Evolutionary conservation across 345 rosid genomes (phyloP), one percentile per base, ranked within the genome.

Genomic region (Citrus inodora): DNA sequence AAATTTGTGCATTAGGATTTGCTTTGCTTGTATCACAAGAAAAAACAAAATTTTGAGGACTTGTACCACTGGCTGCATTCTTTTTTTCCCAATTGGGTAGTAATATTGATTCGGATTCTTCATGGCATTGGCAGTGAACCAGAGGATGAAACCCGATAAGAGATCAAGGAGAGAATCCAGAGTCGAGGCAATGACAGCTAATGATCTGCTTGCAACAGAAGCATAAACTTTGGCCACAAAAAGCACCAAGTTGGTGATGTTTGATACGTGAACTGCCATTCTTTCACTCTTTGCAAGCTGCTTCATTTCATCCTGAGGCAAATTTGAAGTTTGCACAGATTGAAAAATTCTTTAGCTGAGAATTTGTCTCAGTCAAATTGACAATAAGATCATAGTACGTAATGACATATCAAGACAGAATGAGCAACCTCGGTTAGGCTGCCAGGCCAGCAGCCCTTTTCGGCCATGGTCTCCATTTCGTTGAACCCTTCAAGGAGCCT

Each of bases 101-200:
- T 62, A 78, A 74, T 85, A 90, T 0, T 84, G 90, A 74, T 93
- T 93, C 25, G 93, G 97, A 51, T 82, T 90, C 21, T 74, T 90
- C 98, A 93, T 93, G 71, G 94, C 93, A 77, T 89, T 75, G 35
- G 93, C 84, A 27, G 98, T 92, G 82, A 93, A 93, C 98, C 97
- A 92, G 42, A 93, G 85, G 66, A 93, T 93, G 71, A 93, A 90
- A 4, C 98, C 98, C 19, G 97, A 92, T 67, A 93, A 76, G 62
- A 93, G 93, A 83, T 93, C 98, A 82, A 93, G 79, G 53, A 93
- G 90, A 58, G 98, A 93, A 81, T 93, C 98, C 79, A 92, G 65
- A 78, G 97, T 92, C 6, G 98, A 92, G 68, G 97, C 98, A 75
- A 92, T 89, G 17, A 91, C 97, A 30, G 97, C 98, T 85, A 92